Conservation (phyloP, 2,329 filamentous ascomycete species). For the Neofusicoccum umdonicola region DNA sequence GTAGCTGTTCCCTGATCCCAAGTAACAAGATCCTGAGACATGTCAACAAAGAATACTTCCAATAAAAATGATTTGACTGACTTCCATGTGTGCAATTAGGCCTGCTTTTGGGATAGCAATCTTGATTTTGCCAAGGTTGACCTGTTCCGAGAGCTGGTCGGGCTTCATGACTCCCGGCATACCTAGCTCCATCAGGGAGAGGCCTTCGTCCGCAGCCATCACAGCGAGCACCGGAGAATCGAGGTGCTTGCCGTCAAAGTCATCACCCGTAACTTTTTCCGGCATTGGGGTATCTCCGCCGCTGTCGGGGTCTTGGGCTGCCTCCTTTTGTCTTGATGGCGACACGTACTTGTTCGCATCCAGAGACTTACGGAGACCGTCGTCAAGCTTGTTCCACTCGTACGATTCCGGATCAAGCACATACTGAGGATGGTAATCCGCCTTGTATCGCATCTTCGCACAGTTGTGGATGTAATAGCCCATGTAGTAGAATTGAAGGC, state of each 20-base stretch:
- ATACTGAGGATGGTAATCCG: conserved; percentile 71
- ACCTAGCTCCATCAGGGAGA: conserved; percentile 57
- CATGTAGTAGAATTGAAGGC: conserved; percentile 78
- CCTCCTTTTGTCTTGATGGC: conserved; percentile 28
- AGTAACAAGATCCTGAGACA: conserved; percentile 53
- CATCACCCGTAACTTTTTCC: neutral
- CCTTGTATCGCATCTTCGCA: conserved; percentile 82
- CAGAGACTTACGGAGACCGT: conserved; percentile 49
- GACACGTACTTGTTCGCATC: conserved; percentile 58
- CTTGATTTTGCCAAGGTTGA: conserved; percentile 60
- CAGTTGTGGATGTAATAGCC: conserved; percentile 81
- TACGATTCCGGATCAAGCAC: conserved; percentile 68
- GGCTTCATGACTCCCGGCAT: conserved; percentile 66
- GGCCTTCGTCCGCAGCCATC: conserved; percentile 32
- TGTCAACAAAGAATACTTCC: conserved; percentile 18
- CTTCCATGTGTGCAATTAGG: conserved; percentile 31
- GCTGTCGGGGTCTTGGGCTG: conserved; percentile 20
- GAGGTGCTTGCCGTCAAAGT: conserved; percentile 23
- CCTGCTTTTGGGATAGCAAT: conserved; percentile 46
- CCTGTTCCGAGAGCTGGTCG: conserved; percentile 48
- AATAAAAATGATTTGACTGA: conserved; percentile 23
- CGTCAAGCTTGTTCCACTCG: conserved; percentile 60
- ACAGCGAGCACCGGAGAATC: conserved; percentile 31
- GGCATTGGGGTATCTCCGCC: conserved; percentile 22
- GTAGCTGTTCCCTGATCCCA: conserved; percentile 58